Conservation (phyloP, 2,329 filamentous ascomycete genomes). For the Fusarium sp. region DNA sequence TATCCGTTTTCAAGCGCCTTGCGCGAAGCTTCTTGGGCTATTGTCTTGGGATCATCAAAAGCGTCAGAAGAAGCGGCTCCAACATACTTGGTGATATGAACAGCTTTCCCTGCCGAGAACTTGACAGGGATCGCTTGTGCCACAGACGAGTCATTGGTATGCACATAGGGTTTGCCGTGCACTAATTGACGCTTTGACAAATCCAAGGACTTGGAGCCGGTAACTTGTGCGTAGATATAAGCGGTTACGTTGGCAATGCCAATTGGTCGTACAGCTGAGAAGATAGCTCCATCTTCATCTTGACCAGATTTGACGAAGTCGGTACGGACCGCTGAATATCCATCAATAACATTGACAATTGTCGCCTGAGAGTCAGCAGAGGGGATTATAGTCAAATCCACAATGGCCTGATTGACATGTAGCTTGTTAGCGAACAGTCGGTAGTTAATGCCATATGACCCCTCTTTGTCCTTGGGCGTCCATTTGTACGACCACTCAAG, state of each 20-base stretch:
- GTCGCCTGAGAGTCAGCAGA: neutral
- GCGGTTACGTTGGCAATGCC: conserved; percentile 6
- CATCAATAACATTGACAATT: neutral
- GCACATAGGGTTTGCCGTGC: neutral
- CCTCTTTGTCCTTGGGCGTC: neutral
- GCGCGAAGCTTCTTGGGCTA: neutral
- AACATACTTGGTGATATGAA: neutral
- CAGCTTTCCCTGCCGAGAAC: neutral
- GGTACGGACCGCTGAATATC: conserved; percentile 7
- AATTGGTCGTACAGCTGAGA: neutral
- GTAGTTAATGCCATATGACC: neutral
- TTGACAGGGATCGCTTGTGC: conserved; percentile 4
- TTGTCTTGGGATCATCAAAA: neutral
- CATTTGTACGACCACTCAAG: conserved; percentile 2
- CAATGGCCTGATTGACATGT: neutral
- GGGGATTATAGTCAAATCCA: neutral
- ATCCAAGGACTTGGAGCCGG: neutral
- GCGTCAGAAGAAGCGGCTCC: conserved; percentile 10
- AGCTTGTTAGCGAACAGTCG: neutral
- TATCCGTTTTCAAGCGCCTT: neutral
- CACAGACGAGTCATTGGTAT: neutral
- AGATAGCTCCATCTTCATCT: neutral
- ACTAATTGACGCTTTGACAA: neutral
- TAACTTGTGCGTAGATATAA: neutral
- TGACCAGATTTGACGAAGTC: conserved; percentile 1